Evolutionary conservation across 2,329 filamentous ascomycete genomes (phyloP).

Genomic region (Alternaria brassicicola): DNA sequence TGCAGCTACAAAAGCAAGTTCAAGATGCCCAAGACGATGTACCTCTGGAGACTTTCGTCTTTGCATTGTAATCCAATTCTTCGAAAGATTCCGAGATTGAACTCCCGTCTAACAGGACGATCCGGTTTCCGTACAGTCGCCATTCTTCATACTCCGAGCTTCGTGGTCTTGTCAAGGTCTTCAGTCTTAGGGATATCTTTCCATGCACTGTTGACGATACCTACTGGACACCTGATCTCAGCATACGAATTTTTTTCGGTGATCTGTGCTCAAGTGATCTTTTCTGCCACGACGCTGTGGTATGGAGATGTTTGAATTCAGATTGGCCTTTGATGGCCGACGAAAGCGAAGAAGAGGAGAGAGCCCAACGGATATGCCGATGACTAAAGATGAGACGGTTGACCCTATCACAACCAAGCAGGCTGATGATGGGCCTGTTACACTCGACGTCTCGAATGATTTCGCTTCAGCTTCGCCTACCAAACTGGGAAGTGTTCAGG

Average conservation of each 20-base stretch:
- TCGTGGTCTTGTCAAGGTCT: constrained; percentile 69
- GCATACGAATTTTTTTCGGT: constrained; percentile 74
- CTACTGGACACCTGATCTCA: constrained; percentile 67
- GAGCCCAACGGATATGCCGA: constrained; percentile 23
- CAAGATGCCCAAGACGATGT: constrained; percentile 34
- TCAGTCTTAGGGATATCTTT: constrained; percentile 77
- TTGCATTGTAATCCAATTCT: constrained; percentile 29
- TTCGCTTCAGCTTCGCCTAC: too few relatives aligned
- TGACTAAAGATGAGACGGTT: neutral
- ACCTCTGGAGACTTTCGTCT: constrained; percentile 41
- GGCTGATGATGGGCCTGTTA: neutral
- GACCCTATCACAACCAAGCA: neutral
- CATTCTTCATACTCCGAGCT: constrained; percentile 88
- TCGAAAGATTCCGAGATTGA: neutral
- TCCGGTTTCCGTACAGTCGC: constrained; percentile 80
- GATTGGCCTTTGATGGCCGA: constrained; percentile 12
- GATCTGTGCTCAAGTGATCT: constrained; percentile 64
- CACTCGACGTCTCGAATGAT: neutral
- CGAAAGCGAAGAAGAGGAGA: constrained; percentile 16
- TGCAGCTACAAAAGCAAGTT: constrained; percentile 33
- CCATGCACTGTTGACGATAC: constrained; percentile 73
- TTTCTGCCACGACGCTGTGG: constrained; percentile 70
- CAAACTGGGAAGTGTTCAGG: neutral
- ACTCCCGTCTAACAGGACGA: constrained; percentile 25
- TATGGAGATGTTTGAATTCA: constrained; percentile 51